Evolutionary conservation across 2,329 filamentous ascomycete genomes (phyloP), one percentile per base, ranked within the genome.

Genomic region (Phaeosphaeria sp.): DNA sequence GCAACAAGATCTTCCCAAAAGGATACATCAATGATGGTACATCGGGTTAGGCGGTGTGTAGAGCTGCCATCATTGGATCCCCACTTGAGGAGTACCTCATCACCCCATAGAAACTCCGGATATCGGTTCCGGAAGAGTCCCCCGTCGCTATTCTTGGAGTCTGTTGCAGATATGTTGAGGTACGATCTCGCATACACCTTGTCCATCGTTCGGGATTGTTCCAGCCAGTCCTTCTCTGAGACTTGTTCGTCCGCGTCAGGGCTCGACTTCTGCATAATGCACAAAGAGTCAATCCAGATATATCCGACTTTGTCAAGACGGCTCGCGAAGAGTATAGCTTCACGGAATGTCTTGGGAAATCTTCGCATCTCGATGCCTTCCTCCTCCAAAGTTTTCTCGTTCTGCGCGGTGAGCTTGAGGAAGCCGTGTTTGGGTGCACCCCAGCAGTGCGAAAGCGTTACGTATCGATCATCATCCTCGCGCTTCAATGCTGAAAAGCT

Each of bases 161-260:
- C 57, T 3, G 69, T 70, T 1, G 69, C 67, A 7, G 68, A 71
- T 0, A 72, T 63, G 11, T 70, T 72, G 8, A 71, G 60, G 21
- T 52, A 72, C 1, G 66, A 47, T 15, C 63, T 20, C 5, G 43
- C 27, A 21, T 68, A 71, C 0, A 71, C 50, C 6, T 53, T 44
- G 5, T 57, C 59, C 65, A 69, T 71, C 2, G 48, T 6, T 2
- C 49, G 40, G 13, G 52, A 60, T 44, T 69, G 57, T 7, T 61
- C 44, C 2, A 64, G 22, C 67, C 67, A 69, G 21, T 72, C 68
- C 21, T 49, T 39, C 20, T 48, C 20, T 1, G 57, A 54, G 25
- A 25, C 22, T 33, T 51, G 8, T 3, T 18, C n/a, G 13, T 33
- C 33, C 21, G 40, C 8, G 30, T n/a, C 39, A 9, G n/a, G 4